Evolutionary conservation across 1,139 yeast genomes (phyloP).

Genomic region (Chernovozyma sophiae-reginae): DNA sequence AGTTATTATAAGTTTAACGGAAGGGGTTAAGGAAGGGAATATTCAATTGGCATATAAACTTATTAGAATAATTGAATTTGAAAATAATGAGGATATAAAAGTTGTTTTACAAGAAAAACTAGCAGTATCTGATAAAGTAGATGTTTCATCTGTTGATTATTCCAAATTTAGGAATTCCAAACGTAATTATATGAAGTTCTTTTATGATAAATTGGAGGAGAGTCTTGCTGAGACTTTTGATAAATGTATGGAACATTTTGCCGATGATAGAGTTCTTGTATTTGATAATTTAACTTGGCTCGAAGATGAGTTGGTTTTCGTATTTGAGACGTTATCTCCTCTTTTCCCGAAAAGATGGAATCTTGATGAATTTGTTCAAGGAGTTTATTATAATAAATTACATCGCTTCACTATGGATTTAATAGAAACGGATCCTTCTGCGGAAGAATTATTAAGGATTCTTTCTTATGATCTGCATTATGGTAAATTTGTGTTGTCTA

Average conservation of each 20-base stretch:
- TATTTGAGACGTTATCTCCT: conserved; percentile 53
- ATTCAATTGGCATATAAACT: conserved; percentile 63
- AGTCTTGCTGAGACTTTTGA: conserved; percentile 64
- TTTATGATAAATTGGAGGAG: conserved; percentile 56
- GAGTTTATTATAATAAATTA: conserved; percentile 65
- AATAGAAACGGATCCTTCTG: conserved; percentile 70
- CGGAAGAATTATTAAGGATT: conserved; percentile 56
- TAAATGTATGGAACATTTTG: conserved; percentile 58
- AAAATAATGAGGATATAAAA: conserved; percentile 72
- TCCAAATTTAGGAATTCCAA: conserved; percentile 38
- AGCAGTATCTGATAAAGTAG: conserved; percentile 20
- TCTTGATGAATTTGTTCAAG: conserved; percentile 57
- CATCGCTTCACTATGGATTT: conserved; percentile 60
- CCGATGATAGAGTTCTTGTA: conserved; percentile 52
- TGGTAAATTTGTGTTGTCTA: conserved; percentile 30
- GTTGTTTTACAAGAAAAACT: conserved; percentile 48
- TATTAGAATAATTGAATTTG: conserved; percentile 74
- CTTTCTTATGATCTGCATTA: conserved; percentile 75
- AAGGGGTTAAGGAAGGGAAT: conserved; percentile 66
- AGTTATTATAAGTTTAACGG: conserved; percentile 61
- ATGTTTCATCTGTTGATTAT: conserved; percentile 23
- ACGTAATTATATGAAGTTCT: conserved; percentile 64
- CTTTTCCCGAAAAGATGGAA: conserved; percentile 73
- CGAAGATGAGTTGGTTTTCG: conserved; percentile 70
- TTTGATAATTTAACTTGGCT: conserved; percentile 79